A percentile compares a stretch with the other conserved stretches of the same genome.
Evolutionary conservation across 2,329 filamentous ascomycete species (phyloP).

Genomic region (Cercospora berteroae): DNA sequence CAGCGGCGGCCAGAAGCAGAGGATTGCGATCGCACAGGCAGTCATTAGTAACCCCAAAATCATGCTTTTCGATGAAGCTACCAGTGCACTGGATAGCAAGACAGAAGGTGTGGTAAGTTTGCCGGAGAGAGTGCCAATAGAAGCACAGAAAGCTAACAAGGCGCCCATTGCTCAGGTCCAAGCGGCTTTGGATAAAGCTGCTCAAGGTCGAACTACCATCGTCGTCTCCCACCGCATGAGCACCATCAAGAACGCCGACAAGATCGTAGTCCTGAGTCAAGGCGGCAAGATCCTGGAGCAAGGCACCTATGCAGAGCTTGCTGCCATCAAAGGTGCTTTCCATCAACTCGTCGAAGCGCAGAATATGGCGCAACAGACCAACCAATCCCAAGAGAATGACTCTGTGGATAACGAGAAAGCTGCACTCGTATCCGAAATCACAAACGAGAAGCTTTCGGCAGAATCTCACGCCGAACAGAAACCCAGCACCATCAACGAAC

Average conservation of each 20-base stretch:
- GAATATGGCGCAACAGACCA: not conserved
- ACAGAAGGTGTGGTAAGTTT: conserved; percentile 59
- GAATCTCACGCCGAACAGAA: not conserved
- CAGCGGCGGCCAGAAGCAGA: conserved; percentile 56
- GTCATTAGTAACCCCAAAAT: conserved; percentile 53
- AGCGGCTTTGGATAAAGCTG: conserved; percentile 25
- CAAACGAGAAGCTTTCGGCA: not conserved
- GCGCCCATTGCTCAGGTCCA: not conserved
- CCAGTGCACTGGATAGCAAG: conserved; percentile 61
- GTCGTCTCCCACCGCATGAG: conserved; percentile 47
- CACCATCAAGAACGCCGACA: conserved; percentile 43
- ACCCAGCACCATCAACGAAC: not conserved
- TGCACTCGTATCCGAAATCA: not conserved
- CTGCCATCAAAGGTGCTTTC: conserved; percentile 2
- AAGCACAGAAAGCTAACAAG: not conserved
- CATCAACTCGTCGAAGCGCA: conserved; percentile 13
- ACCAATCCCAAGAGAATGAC: not conserved
- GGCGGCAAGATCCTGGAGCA: conserved; percentile 42
- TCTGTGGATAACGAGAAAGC: not conserved
- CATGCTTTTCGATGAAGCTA: conserved; percentile 60
- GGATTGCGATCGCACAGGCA: conserved; percentile 55
- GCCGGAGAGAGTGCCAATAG: not conserved
- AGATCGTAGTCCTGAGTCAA: conserved; percentile 42
- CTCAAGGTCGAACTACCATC: conserved; percentile 41
- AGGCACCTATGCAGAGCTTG: conserved; percentile 36